Conservation (phyloP, 192 early-diverging fungal genomes). For the Neocallimastix lanati region DNA sequence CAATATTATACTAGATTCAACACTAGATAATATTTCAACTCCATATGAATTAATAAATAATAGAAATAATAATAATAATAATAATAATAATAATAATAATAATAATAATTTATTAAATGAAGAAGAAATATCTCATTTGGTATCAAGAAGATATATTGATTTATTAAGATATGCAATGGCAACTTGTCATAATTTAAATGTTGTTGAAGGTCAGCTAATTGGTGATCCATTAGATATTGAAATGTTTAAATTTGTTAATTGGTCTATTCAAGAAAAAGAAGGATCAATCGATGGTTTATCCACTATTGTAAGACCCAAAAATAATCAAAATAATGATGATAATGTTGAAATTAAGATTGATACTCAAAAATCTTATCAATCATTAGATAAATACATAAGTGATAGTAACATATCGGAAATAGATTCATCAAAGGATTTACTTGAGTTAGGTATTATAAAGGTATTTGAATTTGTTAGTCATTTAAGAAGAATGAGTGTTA, state of each 20-base stretch:
- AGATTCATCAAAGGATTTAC: constrained; percentile 1
- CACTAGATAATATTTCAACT: too few species aligned
- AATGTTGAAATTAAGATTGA: too few species aligned
- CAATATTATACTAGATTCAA: too few species aligned
- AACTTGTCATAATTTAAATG: constrained; percentile 54
- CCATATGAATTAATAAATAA: too few species aligned
- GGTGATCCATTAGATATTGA: constrained; percentile 94
- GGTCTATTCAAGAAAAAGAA: constrained; percentile 81
- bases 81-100: too few species aligned
- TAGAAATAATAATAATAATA: too few species aligned
- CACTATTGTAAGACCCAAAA: constrained; percentile 75
- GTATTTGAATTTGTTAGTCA: constrained; percentile 84
- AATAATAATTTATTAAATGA: too few species aligned
- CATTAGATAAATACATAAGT: too few species aligned
- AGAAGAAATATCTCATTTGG: background rate
- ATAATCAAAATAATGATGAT: constrained; percentile 31
- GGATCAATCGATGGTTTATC: constrained; percentile 22
- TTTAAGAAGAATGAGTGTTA: constrained; percentile 80
- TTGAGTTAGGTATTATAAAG: constrained; percentile 29
- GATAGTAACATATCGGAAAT: background rate
- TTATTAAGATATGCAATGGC: constrained; percentile 21
- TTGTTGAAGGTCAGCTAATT: constrained; percentile 69
- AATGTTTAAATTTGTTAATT: constrained; percentile 93
- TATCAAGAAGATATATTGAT: background rate
- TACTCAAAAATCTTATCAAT: background rate